Evolutionary conservation across 2,329 filamentous ascomycete species (phyloP).

Genomic region (Verticillium nonalfalfae): DNA sequence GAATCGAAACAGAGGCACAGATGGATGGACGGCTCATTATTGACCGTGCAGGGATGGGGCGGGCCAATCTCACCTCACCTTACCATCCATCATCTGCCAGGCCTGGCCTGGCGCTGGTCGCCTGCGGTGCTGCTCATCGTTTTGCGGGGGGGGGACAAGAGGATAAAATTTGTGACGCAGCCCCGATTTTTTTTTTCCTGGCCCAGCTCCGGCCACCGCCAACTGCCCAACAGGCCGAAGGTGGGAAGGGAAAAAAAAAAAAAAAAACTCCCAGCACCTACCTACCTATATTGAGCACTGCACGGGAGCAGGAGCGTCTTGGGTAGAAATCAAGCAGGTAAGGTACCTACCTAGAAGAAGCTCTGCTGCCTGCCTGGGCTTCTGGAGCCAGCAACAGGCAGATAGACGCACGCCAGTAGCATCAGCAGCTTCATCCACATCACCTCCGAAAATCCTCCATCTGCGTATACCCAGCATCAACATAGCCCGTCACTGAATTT

Average conservation of each 20-base stretch:
- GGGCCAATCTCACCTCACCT: not conserved
- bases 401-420: not conserved
- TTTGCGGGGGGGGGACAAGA: conserved; percentile 11
- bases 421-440: not conserved
- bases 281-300: no score
- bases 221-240: not conserved
- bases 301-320: no score
- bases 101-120: not conserved
- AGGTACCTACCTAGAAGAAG: no score
- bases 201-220: not conserved
- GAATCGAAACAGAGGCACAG: not conserved
- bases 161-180: conserved; percentile 13
- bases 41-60: conserved; percentile 1
- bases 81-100: not conserved
- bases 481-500: not conserved
- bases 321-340: no score
- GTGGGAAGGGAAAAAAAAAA: not conserved
- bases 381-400: no score
- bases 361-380: no score
- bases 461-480: not conserved
- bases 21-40: not conserved
- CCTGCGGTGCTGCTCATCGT: conserved; percentile 1
- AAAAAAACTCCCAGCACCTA: no score
- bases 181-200: conserved; percentile 9
- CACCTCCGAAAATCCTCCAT: not conserved